These are phyloP conservation scores for Lepraria neglecta DNA, from an alignment of 495 filamentous ascomycete genomes.

Conservation along the genomic window DNA sequence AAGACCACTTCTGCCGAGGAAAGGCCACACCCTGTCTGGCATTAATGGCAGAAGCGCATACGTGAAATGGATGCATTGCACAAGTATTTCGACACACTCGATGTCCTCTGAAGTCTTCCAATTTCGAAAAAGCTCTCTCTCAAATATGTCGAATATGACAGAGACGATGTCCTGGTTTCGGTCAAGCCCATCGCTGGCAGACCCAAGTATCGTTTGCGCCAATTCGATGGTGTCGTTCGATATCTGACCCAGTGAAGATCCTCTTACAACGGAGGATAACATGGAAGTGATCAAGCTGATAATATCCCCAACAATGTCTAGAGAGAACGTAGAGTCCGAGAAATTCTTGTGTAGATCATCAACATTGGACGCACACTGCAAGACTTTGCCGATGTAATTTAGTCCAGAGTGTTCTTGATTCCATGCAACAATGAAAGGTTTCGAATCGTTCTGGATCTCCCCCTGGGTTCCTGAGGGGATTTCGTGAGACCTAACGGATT, in stretches of 20 bases:
- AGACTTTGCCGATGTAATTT: constrained; percentile 66
- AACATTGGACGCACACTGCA: constrained; percentile 47
- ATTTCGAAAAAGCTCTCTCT: constrained; percentile 49
- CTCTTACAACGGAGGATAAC: constrained; percentile 42
- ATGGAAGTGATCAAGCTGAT: constrained; percentile 54
- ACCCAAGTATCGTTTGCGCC: constrained; percentile 55
- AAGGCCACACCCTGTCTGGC: constrained; percentile 82
- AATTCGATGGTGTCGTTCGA: constrained; percentile 25
- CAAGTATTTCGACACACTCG: constrained; percentile 54
- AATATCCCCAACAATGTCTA: constrained; percentile 55
- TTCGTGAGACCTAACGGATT: neutral
- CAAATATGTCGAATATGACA: constrained; percentile 78
- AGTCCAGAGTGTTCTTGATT: constrained; percentile 70
- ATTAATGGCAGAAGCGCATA: constrained; percentile 60
- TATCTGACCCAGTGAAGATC: constrained; percentile 25
- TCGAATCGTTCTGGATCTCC: constrained; percentile 61
- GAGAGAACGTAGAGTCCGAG: constrained; percentile 30
- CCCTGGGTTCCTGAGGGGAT: constrained; percentile 60
- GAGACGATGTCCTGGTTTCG: constrained; percentile 70
- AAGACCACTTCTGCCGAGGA: constrained; percentile 70
- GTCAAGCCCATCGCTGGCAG: constrained; percentile 66
- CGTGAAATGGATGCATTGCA: constrained; percentile 73
- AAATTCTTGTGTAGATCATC: constrained; percentile 37
- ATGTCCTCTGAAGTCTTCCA: constrained; percentile 43
- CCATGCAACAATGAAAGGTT: constrained; percentile 60